Evolutionary conservation across 306 rosid species (phyloP), one percentile per base, ranked within the genome.

Genomic region (Cucurbita moschata): DNA sequence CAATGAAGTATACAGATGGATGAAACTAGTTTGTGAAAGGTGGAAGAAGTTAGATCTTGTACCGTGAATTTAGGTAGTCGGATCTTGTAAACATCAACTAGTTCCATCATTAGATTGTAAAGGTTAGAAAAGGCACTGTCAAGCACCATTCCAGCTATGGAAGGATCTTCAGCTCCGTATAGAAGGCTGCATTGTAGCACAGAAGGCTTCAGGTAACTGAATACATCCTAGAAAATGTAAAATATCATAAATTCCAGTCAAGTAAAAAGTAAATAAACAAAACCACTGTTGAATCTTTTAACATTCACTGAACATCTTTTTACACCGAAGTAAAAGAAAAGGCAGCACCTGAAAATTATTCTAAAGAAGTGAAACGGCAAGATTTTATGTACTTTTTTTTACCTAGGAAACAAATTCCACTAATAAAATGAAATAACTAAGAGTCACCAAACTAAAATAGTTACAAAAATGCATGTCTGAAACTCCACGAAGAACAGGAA

Each of bases 31-130:
- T 21, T 10, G 55, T 46, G 37, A 59, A 63, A 63, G 76, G 51
- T 72, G 59, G 70, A 66, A 73, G 37, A 52, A 67, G 72, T 59
- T 8, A 69, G 78, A 65, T 74, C 60, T 71, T 61, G 60, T 89
- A 94, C 99, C 6, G 99, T 91, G 82, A 94, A 94, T 83, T 91
- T 94, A 37, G 99, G 99, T 77, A 94, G 96, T 81, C 96, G 96
- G 73, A 94, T 89, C 85, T 86, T 89, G 78, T 94, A 91, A 63
- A 89, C 92, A 86, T 94, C 97, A 74, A 87, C 96, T 6, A 94
- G 88, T 84, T 94, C 99, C 91, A 94, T 81, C 96, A 94, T 89
- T 71, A 94, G 89, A 83, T 77, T 82, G 79, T 94, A 94, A 52
- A 94, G 81, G 79, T 89, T 94, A 77, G 99, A 91, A 82, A 94